Conservation (phyloP, 208 protist genomes). For the Acanthamoeba royreba region DNA sequence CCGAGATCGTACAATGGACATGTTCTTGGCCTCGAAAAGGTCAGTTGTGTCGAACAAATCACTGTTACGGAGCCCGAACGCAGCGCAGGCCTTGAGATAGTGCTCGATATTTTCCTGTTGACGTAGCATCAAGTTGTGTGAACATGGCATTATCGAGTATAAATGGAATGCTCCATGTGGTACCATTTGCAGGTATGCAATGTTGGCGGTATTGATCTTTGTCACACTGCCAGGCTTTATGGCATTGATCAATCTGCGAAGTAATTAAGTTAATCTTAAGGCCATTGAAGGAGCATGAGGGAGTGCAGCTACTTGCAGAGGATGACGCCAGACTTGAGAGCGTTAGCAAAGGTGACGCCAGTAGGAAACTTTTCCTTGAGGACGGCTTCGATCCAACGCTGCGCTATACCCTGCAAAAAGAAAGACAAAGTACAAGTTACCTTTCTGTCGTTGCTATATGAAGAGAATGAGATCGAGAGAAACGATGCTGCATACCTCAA, state of each 20-base stretch:
- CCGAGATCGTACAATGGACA: not conserved
- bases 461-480: not conserved
- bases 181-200: slow-evolving; percentile 19
- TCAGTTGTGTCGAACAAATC: slow-evolving; percentile 31
- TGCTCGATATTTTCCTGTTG: slow-evolving; percentile 5
- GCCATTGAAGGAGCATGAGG: not conserved
- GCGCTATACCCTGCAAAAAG: not conserved
- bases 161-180: not conserved
- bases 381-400: slow-evolving; percentile 29
- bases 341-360: not conserved
- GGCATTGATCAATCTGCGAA: not conserved
- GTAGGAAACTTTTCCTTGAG: not conserved
- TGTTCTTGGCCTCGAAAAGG: slow-evolving; percentile 36
- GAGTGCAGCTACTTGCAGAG: not conserved
- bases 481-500: not conserved
- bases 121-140: not conserved
- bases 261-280: not conserved
- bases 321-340: slow-evolving; percentile 7
- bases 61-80: not conserved
- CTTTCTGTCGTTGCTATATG: not conserved
- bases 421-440: too few species aligned
- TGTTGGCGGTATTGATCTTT: slow-evolving; percentile 30
- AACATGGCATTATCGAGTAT: not conserved
- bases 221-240: slow-evolving; percentile 17
- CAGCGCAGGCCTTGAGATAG: not conserved